phyloP scores from a whole-genome alignment of 257 asterid genomes.

The Thymus mandschuricus region DNA sequence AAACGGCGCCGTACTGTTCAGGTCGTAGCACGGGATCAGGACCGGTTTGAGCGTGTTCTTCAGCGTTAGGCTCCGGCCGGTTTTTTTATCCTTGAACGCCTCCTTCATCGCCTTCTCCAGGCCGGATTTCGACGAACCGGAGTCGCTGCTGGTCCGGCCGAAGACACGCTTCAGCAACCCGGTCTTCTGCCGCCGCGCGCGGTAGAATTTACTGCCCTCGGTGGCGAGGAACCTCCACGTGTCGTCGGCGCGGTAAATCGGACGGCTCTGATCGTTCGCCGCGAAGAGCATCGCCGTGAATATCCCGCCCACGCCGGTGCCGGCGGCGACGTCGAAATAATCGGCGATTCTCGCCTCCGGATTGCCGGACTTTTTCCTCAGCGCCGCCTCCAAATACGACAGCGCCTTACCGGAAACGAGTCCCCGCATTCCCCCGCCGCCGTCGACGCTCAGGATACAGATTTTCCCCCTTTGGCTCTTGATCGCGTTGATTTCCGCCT shows the following conservation, averaged over 20 bases:
- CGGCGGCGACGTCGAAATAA: slow-evolving; percentile 93
- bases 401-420: slow-evolving; percentile 75
- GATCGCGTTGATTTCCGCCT: slow-evolving; percentile 44
- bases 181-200: slow-evolving; percentile 30
- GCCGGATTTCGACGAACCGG: slow-evolving; percentile 35
- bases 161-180: slow-evolving; percentile 56
- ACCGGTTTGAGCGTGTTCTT: slow-evolving; percentile 87
- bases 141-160: slow-evolving; percentile 35
- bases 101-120: slow-evolving; percentile 83
- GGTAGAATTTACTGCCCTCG: slow-evolving; percentile 57
- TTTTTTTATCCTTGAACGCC: slow-evolving; percentile 56
- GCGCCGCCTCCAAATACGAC: slow-evolving; percentile 73
- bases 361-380: slow-evolving; percentile 73
- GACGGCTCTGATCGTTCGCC: slow-evolving; percentile 57
- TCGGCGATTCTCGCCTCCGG: slow-evolving; percentile 85
- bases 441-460: slow-evolving; percentile 79
- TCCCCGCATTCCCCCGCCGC: slow-evolving; percentile 89
- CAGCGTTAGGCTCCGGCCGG: slow-evolving; percentile 67
- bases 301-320: slow-evolving; percentile 91
- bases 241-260: slow-evolving; percentile 77
- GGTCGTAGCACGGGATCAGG: slow-evolving; percentile 87
- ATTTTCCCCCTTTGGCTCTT: slow-evolving; percentile 87
- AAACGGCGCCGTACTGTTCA: slow-evolving; percentile 84
- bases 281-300: slow-evolving; percentile 93
- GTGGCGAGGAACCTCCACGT: slow-evolving; percentile 83